Evolutionary conservation across 495 filamentous ascomycete species (phyloP), one percentile per base, ranked within the genome.

Genomic region (Tuber melanosporum): DNA sequence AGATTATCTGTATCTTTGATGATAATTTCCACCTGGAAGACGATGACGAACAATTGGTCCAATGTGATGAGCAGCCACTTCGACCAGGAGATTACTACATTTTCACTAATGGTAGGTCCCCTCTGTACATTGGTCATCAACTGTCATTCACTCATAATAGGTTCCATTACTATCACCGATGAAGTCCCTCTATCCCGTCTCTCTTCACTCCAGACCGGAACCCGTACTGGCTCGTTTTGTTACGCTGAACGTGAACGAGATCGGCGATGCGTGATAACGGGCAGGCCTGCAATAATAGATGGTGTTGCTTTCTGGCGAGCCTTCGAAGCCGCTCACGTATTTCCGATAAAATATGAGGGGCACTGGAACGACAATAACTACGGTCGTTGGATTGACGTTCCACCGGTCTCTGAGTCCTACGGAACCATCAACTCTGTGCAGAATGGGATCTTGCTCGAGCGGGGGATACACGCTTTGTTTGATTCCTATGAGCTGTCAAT

Each of bases 251-350:
- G 3, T 45, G 44, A 45, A 41, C 82, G 83, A 79, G 84, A 85
- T 79, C 44, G 73, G 52, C 73, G 80, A 80, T 85, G 85, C 73
- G 82, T 85, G 77, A 80, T 85, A 75, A 83, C 82, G 52, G 80
- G 82, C 26, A 36, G 75, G 44, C 44, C 44, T 45, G 44, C 44
- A 62, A 52, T 72, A 45, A 10, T 45, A 45, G 44, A 45, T 45
- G 9, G 44, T 45, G 44, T 45, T 45, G 44, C 8, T 45, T 45
- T 45, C 3, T 84, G 80, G 77, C 44, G 7, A 15, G 81, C 78
- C 41, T 86, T 85, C 69, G 77, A 86, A 39, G 82, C 82, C 71
- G 83, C 81, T 41, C 82, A 85, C 75, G 82, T 86, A 36, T 85
- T 86, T 76, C 85, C 84, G 41, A 78, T 86, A 47, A 83, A 81